These are phyloP conservation scores for Diutina siamensis DNA, from an alignment of 1,139 yeast species.

Conservation along the genomic window DNA sequence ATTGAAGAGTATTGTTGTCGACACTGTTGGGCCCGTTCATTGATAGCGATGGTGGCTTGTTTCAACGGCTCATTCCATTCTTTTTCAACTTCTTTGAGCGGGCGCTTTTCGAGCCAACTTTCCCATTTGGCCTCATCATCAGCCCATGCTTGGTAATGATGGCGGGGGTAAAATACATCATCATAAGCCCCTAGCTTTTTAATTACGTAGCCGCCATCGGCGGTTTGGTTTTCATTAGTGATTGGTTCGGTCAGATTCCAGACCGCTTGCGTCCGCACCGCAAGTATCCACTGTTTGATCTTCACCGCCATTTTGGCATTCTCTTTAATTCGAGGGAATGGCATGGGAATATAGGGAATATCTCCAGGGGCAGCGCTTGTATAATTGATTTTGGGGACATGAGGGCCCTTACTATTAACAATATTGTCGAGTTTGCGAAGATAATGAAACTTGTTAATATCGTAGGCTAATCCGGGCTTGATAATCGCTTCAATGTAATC, in stretches of 20 bases:
- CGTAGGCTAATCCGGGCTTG: constrained; percentile 27
- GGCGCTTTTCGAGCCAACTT: constrained; percentile 10
- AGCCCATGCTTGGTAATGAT: constrained; percentile 18
- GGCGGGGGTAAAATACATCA: constrained; percentile 20
- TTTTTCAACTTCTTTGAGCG: background rate
- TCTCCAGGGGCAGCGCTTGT: constrained; percentile 24
- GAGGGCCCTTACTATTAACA: constrained; percentile 28
- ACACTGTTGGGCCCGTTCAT: constrained; percentile 10
- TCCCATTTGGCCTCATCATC: constrained; percentile 30
- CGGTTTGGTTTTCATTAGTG: constrained; percentile 8
- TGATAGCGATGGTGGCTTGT: constrained; percentile 12
- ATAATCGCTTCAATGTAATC: constrained; percentile 22
- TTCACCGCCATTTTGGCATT: constrained; percentile 19
- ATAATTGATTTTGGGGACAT: constrained; percentile 18
- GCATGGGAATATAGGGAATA: constrained; percentile 21
- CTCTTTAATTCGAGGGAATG: constrained; percentile 13
- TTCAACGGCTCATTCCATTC: constrained; percentile 20
- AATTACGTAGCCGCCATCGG: constrained; percentile 21
- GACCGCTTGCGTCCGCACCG: constrained; percentile 14
- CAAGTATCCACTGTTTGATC: constrained; percentile 20
- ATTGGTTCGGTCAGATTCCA: constrained; percentile 15
- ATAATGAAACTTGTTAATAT: constrained; percentile 20
- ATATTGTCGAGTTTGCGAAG: constrained; percentile 13
- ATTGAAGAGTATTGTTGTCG: constrained; percentile 10
- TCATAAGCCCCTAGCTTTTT: constrained; percentile 21